Percentiles rank a stretch among this genome's conserved stretches.
Evolutionary conservation across 75 land plant species (phyloP).

Genomic region (Cunninghamia lanceolata): DNA sequence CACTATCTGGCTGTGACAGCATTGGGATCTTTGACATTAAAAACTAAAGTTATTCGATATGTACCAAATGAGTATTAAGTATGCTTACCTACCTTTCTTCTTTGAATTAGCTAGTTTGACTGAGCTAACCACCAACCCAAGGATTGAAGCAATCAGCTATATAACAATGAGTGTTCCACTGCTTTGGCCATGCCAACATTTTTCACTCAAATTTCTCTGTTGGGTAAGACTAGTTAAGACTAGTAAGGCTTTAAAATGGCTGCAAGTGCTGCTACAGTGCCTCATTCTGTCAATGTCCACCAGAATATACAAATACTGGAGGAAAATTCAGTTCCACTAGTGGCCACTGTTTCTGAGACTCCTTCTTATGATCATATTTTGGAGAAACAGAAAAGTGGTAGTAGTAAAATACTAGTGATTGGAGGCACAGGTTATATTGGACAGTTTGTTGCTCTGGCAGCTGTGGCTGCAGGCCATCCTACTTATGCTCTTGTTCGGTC

Average conservation of each 20-base stretch:
- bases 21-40: too few relatives aligned
- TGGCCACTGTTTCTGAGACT: not conserved
- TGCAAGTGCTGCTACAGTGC: not conserved
- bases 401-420: constrained; percentile 6
- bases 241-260: not conserved
- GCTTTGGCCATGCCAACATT: not conserved
- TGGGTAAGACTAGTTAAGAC: not conserved
- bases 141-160: not conserved
- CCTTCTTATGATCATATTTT: not conserved
- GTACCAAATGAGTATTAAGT: too few relatives aligned
- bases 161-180: not conserved
- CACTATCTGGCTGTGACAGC: too few relatives aligned
- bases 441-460: constrained; percentile 9
- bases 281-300: not conserved
- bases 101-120: too few relatives aligned
- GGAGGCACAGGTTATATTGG: constrained; percentile 26
- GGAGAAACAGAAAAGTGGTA: not conserved
- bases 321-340: not conserved
- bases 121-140: not conserved
- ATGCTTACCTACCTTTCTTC: not conserved
- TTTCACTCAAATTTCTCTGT: not conserved
- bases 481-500: constrained; percentile 10
- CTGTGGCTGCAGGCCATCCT: constrained; percentile 8
- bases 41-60: too few relatives aligned
- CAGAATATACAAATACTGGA: not conserved